Conservation (phyloP, 2,329 filamentous ascomycete genomes). For the Tolypocladium pustulatum region DNA sequence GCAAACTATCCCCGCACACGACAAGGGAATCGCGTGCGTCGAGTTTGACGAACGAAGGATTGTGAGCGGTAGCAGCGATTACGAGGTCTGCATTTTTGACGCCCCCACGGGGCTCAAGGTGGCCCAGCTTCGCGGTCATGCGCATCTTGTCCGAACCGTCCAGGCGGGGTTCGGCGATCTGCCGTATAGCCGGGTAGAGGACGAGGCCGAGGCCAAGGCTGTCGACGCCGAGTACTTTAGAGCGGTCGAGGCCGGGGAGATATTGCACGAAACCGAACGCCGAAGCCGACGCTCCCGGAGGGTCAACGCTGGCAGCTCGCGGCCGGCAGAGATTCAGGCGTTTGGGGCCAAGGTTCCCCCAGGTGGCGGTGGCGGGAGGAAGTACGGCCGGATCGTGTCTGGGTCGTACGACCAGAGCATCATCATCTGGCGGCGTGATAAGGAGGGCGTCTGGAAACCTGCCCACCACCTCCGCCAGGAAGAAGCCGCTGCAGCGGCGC, state of each 20-base stretch:
- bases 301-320: constrained; percentile 61
- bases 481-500: constrained; percentile 49
- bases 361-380: constrained; percentile 80
- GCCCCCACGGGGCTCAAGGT: constrained; percentile 78
- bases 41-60: constrained; percentile 92
- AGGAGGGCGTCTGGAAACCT: constrained; percentile 74
- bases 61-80: constrained; percentile 91
- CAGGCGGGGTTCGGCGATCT: constrained; percentile 91
- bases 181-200: constrained; percentile 66
- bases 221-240: constrained; percentile 66
- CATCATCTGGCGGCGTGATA: constrained; percentile 85
- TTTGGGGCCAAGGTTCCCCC: constrained; percentile 82
- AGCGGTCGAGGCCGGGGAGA: constrained; percentile 40
- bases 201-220: constrained; percentile 59
- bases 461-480: constrained; percentile 67
- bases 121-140: constrained; percentile 73
- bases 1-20: constrained; percentile 74
- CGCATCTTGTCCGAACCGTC: constrained; percentile 80
- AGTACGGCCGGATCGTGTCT: constrained; percentile 89
- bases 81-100: constrained; percentile 93
- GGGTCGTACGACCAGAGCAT: constrained; percentile 95
- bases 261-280: constrained; percentile 24
- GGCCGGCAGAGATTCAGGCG: constrained; percentile 66
- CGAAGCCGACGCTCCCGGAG: constrained; percentile 26
- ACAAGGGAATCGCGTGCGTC: constrained; percentile 93